Base-by-base conservation (phyloP, 352 stramenopile genomes). In the Globisporangium irregulare region DNA sequence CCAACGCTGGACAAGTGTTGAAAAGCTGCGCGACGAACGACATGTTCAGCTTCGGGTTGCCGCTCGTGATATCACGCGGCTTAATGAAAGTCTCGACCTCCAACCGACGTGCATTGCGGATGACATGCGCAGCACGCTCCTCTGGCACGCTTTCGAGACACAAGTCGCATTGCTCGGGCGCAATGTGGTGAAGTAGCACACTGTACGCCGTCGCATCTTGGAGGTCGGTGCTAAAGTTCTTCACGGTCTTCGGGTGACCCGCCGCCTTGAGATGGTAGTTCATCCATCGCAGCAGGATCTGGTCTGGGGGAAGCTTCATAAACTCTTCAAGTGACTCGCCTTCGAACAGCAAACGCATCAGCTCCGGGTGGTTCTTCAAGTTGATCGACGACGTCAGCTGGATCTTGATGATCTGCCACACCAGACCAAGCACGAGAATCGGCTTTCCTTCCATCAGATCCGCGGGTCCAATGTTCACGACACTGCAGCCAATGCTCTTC, bases 341-440 rank as follows among this genome's bases (percentile, higher is more conserved):
- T 22, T 94, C 88, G 1, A 94, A 60, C 29, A 97, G 65, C 66
- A 97, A 76, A 1, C 87, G 84, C 72, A 97, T 90, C 1, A 98
- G 74, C 72, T 98, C 92, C 0, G 93, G 93, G 73, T 95, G 89
- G 67, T 97, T 95, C 75, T 97, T 98, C 61, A 98, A 72, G 72
- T 95, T 95, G 71, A 98, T 97, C 38, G 84, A 93, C 50, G 86
- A 92, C 27, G 94, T 96, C 59, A 98, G 73, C 67, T 98, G 91
- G 57, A 98, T 96, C 77, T 96, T 95, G 76, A 98, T 97, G 68
- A 98, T 97, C 69, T 98, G 93, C 93, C 93, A 98, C 18, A 98
- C 84, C 29, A 98, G 72, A 7, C 92, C 93, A 14, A 98, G 84
- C 62, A 98, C 90, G 4, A 98, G 74, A 48, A 97, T 97, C 0